Evolutionary conservation across 441 rosid genomes (phyloP).

Genomic region (Dalechampia spathulata): DNA sequence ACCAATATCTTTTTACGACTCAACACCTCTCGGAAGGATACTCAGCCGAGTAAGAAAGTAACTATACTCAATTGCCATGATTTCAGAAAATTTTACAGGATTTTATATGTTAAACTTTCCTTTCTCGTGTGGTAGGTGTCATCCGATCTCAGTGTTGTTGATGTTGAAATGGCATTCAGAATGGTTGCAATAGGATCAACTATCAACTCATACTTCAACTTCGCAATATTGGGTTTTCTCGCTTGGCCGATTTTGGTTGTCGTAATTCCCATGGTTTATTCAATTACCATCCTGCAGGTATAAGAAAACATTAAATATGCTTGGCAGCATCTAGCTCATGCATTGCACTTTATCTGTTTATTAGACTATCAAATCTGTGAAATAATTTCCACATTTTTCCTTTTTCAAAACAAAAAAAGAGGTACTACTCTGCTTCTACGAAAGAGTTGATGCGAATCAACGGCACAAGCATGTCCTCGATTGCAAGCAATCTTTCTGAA

Average conservation of each 20-base stretch:
- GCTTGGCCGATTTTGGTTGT: too few species aligned
- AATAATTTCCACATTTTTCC: slow-evolving; percentile 3
- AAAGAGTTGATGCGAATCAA: slow-evolving; percentile 77
- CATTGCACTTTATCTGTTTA: too few species aligned
- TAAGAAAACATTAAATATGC: too few species aligned
- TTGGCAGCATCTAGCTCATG: too few species aligned
- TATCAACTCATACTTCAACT: background rate
- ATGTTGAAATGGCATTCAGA: background rate
- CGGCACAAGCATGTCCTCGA: slow-evolving; percentile 89
- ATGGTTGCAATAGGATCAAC: background rate
- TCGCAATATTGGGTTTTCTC: too few species aligned
- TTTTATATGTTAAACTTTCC: too few species aligned
- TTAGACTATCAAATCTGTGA: too few species aligned
- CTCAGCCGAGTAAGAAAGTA: background rate
- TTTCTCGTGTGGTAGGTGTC: background rate
- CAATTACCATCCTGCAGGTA: too few species aligned
- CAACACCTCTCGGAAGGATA: background rate
- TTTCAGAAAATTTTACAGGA: too few species aligned
- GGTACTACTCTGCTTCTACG: slow-evolving; percentile 67
- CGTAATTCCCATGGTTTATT: too few species aligned
- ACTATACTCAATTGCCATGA: background rate
- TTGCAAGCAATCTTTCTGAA: slow-evolving; percentile 77
- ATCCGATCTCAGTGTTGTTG: background rate
- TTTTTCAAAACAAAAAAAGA: slow-evolving; percentile 30
- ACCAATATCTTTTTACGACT: background rate